These are phyloP conservation scores for Hydrangea macrophylla DNA, from an alignment of 148 eudicot genomes.

Conservation along the genomic window DNA sequence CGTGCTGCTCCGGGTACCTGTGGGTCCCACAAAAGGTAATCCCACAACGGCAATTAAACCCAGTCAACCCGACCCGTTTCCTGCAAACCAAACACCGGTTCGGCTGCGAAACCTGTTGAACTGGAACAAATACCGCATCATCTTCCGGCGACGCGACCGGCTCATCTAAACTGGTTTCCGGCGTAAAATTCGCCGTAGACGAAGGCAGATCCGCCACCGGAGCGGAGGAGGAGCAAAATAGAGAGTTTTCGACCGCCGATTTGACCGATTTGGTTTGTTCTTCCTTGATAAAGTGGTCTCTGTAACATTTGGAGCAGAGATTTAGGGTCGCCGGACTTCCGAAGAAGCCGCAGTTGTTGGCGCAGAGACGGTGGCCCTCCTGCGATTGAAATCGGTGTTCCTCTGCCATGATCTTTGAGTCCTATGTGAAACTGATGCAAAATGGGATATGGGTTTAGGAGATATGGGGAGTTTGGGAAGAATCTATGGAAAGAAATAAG, in stretches of 20 bases:
- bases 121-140: background rate
- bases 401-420: too few species aligned
- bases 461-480: too few species aligned
- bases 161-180: background rate
- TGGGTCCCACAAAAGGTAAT: conserved; percentile 43
- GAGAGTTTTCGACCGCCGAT: conserved; percentile 20
- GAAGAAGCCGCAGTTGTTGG: conserved; percentile 47
- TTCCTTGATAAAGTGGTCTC: conserved; percentile 26
- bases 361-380: conserved; percentile 28
- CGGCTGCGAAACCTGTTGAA: conserved; percentile 18
- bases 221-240: background rate
- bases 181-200: background rate
- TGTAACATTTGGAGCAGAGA: conserved; percentile 45
- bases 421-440: too few species aligned
- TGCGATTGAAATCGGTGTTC: conserved; percentile 23
- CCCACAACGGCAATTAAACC: conserved; percentile 55
- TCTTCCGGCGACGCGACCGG: background rate
- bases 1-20: conserved; percentile 51
- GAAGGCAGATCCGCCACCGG: background rate
- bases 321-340: conserved; percentile 34
- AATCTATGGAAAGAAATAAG: too few species aligned
- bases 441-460: too few species aligned
- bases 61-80: conserved; percentile 49
- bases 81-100: conserved; percentile 42
- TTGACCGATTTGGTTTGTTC: conserved; percentile 16